These are phyloP conservation scores for Bruguiera parviflora DNA, from an alignment of 345 rosid species.

Conservation along the genomic window DNA sequence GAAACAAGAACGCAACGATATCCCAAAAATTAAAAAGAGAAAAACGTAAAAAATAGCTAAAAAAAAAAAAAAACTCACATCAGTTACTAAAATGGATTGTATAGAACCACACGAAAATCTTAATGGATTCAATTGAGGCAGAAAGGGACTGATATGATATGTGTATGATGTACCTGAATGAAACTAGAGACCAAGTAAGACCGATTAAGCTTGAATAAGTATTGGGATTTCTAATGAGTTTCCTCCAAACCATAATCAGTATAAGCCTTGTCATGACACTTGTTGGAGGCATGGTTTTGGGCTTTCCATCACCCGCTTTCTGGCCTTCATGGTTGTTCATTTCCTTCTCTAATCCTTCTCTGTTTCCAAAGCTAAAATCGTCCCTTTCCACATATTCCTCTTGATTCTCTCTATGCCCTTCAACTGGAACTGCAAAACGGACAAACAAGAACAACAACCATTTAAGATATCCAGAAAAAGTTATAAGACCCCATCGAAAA, in stretches of 20 bases:
- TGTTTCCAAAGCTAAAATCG: conserved; percentile 77
- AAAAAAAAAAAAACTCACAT: conserved; percentile 1
- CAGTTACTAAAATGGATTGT: conserved; percentile 10
- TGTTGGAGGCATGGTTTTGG: conserved; percentile 87
- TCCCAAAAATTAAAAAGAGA: not conserved
- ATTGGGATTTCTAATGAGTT: conserved; percentile 97
- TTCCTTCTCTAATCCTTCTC: conserved; percentile 50
- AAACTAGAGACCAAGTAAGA: conserved; percentile 83
- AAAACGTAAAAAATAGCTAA: not conserved
- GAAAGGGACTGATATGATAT: conserved; percentile 11
- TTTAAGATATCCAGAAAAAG: conserved; percentile 1
- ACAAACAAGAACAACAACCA: not conserved
- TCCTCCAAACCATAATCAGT: conserved; percentile 98
- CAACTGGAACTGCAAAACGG: conserved; percentile 26
- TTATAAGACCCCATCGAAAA: not conserved
- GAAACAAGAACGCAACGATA: conserved; percentile 1
- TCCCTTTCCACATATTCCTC: conserved; percentile 69
- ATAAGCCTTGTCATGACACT: conserved; percentile 99
- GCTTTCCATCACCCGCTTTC: conserved; percentile 46
- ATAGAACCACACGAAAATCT: not conserved
- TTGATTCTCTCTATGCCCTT: conserved; percentile 34
- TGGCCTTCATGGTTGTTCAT: conserved; percentile 48
- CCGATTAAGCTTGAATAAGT: conserved; percentile 95
- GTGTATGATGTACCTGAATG: conserved; percentile 55
- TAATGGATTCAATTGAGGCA: conserved; percentile 4